Conservation (phyloP, 2,329 filamentous ascomycete species). For the Sporothrix curviconia region DNA sequence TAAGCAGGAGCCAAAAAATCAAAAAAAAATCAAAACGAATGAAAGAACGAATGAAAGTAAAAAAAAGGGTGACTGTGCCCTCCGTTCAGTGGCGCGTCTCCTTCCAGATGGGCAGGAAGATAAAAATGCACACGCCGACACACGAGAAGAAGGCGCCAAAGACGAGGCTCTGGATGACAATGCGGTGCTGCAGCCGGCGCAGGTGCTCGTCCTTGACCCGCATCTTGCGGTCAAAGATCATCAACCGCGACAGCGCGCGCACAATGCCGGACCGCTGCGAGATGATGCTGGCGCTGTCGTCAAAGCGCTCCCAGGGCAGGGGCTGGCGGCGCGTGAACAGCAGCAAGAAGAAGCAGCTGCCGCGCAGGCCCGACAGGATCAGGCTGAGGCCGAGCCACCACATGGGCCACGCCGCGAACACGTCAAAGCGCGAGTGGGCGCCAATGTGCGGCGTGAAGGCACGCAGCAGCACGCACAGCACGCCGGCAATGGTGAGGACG, state of each 20-base stretch:
- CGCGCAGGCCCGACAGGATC: conserved; percentile 38
- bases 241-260: conserved; percentile 31
- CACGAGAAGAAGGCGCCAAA: conserved; percentile 33
- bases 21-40: too few relatives aligned
- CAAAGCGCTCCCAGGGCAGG: conserved; percentile 42
- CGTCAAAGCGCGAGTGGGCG: conserved; percentile 36
- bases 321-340: conserved; percentile 40
- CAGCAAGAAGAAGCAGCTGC: conserved; percentile 42
- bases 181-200: conserved; percentile 37
- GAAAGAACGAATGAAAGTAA: too few relatives aligned
- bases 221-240: conserved; percentile 43
- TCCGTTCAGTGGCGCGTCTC: too few relatives aligned
- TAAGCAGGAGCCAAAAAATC: too few relatives aligned
- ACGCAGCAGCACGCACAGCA: conserved; percentile 35
- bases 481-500: conserved; percentile 32
- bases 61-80: too few relatives aligned
- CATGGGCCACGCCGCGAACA: conserved; percentile 38
- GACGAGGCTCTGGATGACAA: conserved; percentile 36
- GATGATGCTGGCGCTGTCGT: conserved; percentile 27
- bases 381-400: conserved; percentile 40
- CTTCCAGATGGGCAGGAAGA: conserved; percentile 39
- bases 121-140: conserved; percentile 33
- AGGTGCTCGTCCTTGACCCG: conserved; percentile 38
- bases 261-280: conserved; percentile 25
- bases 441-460: conserved; percentile 33